Evolutionary conservation across 1,139 yeast genomes (phyloP).

Genomic region (Debaryomycetaceae sp.): DNA sequence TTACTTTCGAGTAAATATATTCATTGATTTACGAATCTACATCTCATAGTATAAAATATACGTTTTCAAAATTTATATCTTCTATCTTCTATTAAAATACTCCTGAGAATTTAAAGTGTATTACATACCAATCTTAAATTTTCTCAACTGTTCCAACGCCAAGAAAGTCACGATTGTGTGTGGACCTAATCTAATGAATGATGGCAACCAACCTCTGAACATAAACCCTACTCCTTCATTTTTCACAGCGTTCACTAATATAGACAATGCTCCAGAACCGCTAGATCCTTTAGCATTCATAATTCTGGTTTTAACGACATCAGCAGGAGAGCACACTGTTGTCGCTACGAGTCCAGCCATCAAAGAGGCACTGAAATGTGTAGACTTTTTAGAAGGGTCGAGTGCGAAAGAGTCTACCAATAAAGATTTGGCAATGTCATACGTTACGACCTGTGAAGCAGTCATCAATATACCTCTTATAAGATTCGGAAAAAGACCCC

Average conservation of each 20-base stretch:
- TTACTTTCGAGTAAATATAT: no score
- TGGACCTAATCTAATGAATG: conserved; percentile 83
- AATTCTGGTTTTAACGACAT: conserved; percentile 83
- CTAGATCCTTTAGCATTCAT: conserved; percentile 65
- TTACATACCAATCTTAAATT: conserved; percentile 50
- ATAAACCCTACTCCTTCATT: conserved; percentile 73
- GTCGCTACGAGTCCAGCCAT: conserved; percentile 12
- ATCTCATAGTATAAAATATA: background rate
- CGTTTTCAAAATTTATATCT: no score
- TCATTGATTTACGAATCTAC: background rate
- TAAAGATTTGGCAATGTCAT: conserved; percentile 68
- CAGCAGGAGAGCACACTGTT: conserved; percentile 89
- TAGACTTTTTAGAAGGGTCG: conserved; percentile 61
- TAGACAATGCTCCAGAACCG: conserved; percentile 46
- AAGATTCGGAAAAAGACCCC: conserved; percentile 77
- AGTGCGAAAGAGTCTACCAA: conserved; percentile 50
- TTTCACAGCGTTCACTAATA: conserved; percentile 55
- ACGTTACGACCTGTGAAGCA: conserved; percentile 86
- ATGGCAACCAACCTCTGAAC: conserved; percentile 91
- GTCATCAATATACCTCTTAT: conserved; percentile 86
- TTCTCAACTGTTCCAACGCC: conserved; percentile 74
- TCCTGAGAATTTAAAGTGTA: no score
- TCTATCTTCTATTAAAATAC: no score
- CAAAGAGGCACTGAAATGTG: conserved; percentile 55
- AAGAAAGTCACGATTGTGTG: conserved; percentile 84